Base-by-base conservation (phyloP, 768 basidiomycete species). In the Peribolospora kevripleyi region DNA sequence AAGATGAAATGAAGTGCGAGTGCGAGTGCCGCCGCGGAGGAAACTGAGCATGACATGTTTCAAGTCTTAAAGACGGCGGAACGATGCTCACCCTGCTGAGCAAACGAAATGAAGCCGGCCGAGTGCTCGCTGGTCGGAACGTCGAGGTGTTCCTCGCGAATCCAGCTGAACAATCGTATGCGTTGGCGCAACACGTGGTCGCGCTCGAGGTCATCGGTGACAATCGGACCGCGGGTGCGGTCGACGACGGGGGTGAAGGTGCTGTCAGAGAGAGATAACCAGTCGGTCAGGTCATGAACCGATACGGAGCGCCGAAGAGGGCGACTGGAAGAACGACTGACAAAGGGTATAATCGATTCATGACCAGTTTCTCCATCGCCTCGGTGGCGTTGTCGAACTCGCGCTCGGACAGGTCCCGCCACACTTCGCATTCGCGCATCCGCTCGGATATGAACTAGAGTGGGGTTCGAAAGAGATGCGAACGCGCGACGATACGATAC, bases 341-440 rank as follows among this genome's bases (percentile, higher is more conserved):
- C 90, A 84, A 86, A 62, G 88, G 85, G 67, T 93, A 97, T 53
- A 97, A 70, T 52, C 87, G 73, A 62, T 97, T 98, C 93, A 98
- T 97, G 61, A 98, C 93, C 6, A 98, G 75, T 68, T 98, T 98
- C 73, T 98, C 93, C 86, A 97, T 95, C 52, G 88, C 90, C 68
- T 98, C 93, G 72, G 87, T 76, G 0, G 88, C 86, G 62, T 91
- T 90, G 54, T 97, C 93, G 60, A 98, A 95, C 66, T 97, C 88
- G 5, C 71, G 69, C 25, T 85, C 80, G 3, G 79, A 73, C 1
- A 75, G 75, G 56, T 78, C 77, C 63, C 76, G 77, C 90, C 88
- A 61, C 0, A 82, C 70, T 25, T 88, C 86, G 39, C 74, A 74
- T 56, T 78, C 77, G 25, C 80, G 72, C 93, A 98, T 98, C 65